Evolutionary conservation across 192 early-diverging fungal species (phyloP).

Genomic region (Entomortierella beljakovae): DNA sequence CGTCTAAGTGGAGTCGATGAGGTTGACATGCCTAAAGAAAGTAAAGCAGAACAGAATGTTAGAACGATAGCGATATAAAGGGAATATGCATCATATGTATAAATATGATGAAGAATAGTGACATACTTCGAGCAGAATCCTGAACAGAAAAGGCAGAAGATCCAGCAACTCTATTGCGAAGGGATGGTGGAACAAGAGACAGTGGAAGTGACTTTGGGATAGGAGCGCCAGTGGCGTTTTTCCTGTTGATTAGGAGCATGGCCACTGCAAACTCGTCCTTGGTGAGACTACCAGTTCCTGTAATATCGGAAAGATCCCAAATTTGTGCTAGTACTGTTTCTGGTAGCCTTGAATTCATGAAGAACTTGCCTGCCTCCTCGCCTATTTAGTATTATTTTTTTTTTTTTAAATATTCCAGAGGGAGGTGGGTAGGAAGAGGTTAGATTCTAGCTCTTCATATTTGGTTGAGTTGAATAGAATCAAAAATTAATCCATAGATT

Average conservation of each 20-base stretch:
- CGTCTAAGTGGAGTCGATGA: constrained; percentile 21
- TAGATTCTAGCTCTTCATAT: no score
- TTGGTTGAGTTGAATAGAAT: not conserved
- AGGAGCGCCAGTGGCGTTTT: constrained; percentile 56
- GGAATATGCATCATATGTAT: not conserved
- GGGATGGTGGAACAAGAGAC: constrained; percentile 67
- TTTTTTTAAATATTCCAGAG: no score
- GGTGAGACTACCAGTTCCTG: constrained; percentile 68
- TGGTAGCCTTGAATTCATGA: constrained; percentile 82
- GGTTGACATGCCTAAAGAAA: constrained; percentile 4
- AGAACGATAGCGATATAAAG: not conserved
- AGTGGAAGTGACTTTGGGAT: constrained; percentile 69
- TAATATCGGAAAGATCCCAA: constrained; percentile 82
- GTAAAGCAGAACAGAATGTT: not conserved
- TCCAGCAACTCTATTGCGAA: constrained; percentile 35
- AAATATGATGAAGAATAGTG: not conserved
- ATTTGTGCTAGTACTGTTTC: constrained; percentile 76
- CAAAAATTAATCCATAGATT: not conserved
- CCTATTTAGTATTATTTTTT: no score
- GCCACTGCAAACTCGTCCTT: constrained; percentile 85
- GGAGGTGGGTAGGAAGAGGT: no score
- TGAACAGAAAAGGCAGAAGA: constrained; percentile 12
- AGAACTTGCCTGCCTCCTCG: constrained; percentile 80
- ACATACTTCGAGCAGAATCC: constrained; percentile 32
- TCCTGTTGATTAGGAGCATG: constrained; percentile 81